These are phyloP conservation scores for Puccinellia tenuiflora DNA, from an alignment of 176 grass and related monocot species.

Conservation along the genomic window DNA sequence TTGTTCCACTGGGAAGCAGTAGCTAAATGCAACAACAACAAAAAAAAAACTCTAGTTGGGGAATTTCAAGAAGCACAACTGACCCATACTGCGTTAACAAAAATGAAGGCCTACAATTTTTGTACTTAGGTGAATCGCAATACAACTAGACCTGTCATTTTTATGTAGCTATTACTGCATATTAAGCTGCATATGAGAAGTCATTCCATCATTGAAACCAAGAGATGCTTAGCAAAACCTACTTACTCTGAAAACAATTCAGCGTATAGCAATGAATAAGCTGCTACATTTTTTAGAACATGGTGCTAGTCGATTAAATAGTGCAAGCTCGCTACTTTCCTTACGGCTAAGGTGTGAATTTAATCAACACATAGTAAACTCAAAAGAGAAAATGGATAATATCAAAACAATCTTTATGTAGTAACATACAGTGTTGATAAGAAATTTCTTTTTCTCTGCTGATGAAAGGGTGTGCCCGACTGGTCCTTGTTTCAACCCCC, in stretches of 20 bases:
- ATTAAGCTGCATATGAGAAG: background rate
- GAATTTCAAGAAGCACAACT: background rate
- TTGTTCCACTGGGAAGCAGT: background rate
- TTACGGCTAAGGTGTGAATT: background rate
- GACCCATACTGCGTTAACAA: background rate
- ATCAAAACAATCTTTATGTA: slow-evolving; percentile 30
- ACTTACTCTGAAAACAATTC: background rate
- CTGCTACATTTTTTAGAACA: background rate
- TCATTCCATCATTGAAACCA: background rate
- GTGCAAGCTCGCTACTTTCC: background rate
- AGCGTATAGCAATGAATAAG: background rate
- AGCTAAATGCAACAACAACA: background rate
- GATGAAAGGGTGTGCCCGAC: slow-evolving; percentile 52
- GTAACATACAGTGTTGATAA: slow-evolving; percentile 54
- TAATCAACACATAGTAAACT: background rate
- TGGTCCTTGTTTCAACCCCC: slow-evolving; percentile 28
- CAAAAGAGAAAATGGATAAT: background rate
- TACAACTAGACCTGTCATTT: background rate
- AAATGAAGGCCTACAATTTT: background rate
- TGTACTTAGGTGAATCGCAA: slow-evolving; percentile 1
- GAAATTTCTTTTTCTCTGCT: slow-evolving; percentile 68
- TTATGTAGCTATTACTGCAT: background rate
- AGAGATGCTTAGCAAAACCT: background rate
- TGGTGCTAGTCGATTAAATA: background rate
- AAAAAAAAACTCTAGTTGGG: background rate